A percentile compares a stretch with the other conserved stretches of the same genome.
Conservation (phyloP, 768 basidiomycete genomes). For the Serendipita sp. region DNA sequence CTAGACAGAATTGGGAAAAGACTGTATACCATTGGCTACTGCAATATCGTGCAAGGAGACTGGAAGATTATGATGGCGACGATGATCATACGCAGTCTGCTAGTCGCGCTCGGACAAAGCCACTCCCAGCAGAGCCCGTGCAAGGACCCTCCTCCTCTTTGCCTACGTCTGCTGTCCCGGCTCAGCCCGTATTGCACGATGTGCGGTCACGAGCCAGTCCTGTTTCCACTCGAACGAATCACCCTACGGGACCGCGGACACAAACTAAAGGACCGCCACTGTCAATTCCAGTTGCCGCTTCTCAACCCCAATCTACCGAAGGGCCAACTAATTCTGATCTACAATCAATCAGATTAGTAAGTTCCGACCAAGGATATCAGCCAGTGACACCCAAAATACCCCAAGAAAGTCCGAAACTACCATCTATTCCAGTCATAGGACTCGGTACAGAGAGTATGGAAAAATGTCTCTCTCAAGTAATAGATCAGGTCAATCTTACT, state of each 20-base stretch:
- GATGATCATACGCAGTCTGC: slow-evolving; percentile 22
- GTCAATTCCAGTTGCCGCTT: too few relatives aligned
- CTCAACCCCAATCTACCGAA: too few relatives aligned
- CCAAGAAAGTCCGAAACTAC: background rate
- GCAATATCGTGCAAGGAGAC: slow-evolving; percentile 57
- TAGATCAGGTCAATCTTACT: slow-evolving; percentile 59
- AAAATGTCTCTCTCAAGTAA: slow-evolving; percentile 72
- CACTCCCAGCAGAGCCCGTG: background rate
- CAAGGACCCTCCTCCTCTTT: background rate
- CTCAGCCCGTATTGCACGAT: too few relatives aligned
- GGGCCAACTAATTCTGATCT: too few relatives aligned
- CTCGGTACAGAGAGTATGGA: slow-evolving; percentile 50
- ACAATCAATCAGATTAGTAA: too few relatives aligned
- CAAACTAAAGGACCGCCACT: too few relatives aligned
- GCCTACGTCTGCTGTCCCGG: too few relatives aligned
- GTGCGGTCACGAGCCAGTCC: too few relatives aligned
- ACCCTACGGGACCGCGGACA: too few relatives aligned
- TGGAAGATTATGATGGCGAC: slow-evolving; percentile 62
- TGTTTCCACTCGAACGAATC: too few relatives aligned
- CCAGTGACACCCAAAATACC: background rate
- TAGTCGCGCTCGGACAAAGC: slow-evolving; percentile 9
- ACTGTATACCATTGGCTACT: slow-evolving; percentile 85
- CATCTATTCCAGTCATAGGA: background rate
- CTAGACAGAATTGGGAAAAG: slow-evolving; percentile 81
- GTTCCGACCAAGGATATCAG: too few relatives aligned